Conservation (phyloP, 176 grass and related monocot species). For the Aegilops speltoides region DNA sequence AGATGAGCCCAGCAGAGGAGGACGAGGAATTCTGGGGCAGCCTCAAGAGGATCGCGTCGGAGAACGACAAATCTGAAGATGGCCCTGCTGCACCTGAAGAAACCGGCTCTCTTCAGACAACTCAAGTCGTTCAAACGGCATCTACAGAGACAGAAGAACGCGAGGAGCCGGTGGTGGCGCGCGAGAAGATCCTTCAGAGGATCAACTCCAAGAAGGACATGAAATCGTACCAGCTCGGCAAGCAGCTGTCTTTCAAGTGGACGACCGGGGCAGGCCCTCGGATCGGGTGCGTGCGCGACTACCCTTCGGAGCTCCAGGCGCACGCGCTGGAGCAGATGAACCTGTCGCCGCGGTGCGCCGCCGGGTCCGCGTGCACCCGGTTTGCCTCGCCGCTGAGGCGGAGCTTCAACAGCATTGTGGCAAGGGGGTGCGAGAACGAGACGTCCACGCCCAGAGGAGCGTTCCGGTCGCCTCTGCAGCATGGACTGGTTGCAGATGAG, state of each 20-base stretch:
- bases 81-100: slow-evolving; percentile 17
- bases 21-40: slow-evolving; percentile 64
- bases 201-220: slow-evolving; percentile 85
- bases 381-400: slow-evolving; percentile 45
- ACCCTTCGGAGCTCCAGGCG: slow-evolving; percentile 78
- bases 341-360: slow-evolving; percentile 58
- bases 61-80: slow-evolving; percentile 9
- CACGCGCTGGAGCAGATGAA: slow-evolving; percentile 64
- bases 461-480: slow-evolving; percentile 36
- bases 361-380: not conserved
- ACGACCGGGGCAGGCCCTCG: slow-evolving; percentile 84
- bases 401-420: slow-evolving; percentile 27
- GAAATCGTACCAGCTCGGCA: slow-evolving; percentile 75
- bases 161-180: not conserved
- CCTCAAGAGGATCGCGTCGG: slow-evolving; percentile 48
- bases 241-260: slow-evolving; percentile 85
- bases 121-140: not conserved
- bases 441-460: slow-evolving; percentile 34
- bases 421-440: not conserved
- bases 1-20: slow-evolving; percentile 77
- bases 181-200: slow-evolving; percentile 69
- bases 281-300: slow-evolving; percentile 90
- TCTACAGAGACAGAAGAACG: not conserved
- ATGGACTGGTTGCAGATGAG: not conserved
- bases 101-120: not conserved